A percentile compares a stretch with the other conserved stretches of the same genome.
Evolutionary conservation across 208 protist species (phyloP).

Genomic region (Leishmania amazonensis): DNA sequence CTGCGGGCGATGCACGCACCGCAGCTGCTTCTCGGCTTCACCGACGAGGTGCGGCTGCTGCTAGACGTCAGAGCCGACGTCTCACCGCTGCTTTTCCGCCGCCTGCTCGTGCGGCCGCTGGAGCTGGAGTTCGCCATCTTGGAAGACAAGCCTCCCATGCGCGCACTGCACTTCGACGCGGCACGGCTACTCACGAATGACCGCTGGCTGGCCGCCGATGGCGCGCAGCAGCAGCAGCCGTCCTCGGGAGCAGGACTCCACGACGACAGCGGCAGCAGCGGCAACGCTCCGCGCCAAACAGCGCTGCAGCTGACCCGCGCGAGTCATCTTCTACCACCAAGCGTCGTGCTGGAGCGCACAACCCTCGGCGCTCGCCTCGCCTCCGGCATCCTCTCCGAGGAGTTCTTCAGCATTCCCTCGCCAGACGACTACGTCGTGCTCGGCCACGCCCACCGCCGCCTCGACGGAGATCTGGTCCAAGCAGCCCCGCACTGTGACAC

Average conservation of each 20-base stretch:
- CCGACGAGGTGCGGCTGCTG: constrained; percentile 44
- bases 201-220: constrained; percentile 34
- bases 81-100: constrained; percentile 72
- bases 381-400: constrained; percentile 55
- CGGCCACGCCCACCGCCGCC: constrained; percentile 63
- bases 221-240: neutral
- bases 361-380: constrained; percentile 66
- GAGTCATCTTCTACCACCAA: constrained; percentile 18
- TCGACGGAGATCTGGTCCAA: constrained; percentile 49
- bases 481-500: constrained; percentile 49
- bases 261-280: neutral
- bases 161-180: constrained; percentile 72
- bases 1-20: constrained; percentile 64
- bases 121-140: constrained; percentile 67
- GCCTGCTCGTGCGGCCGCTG: constrained; percentile 70
- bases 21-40: constrained; percentile 75
- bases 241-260: neutral
- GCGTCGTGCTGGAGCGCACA: constrained; percentile 52
- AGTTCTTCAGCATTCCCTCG: constrained; percentile 65
- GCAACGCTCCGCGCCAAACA: neutral
- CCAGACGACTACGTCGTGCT: constrained; percentile 71
- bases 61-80: constrained; percentile 67
- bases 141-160: constrained; percentile 73
- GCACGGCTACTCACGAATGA: constrained; percentile 68
- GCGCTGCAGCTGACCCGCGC: neutral